These are phyloP conservation scores for Lipomyces spencermartinsiae DNA, from an alignment of 805 yeast species.

Conservation along the genomic window DNA sequence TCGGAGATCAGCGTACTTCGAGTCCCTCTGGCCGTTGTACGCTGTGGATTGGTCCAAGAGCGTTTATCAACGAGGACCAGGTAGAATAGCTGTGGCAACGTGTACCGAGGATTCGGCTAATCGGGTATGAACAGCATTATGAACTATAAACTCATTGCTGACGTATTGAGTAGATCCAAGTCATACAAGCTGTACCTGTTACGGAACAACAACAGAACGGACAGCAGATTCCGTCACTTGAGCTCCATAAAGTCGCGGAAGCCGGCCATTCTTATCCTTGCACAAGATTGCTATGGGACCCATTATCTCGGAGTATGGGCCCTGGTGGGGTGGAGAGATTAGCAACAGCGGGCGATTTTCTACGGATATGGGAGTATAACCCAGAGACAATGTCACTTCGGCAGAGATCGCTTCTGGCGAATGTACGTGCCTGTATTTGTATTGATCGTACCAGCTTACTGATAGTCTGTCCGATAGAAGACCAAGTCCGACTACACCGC, in stretches of 20 bases:
- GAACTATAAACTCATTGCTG: neutral
- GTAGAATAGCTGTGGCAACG: conserved; percentile 71
- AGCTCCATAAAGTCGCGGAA: conserved; percentile 59
- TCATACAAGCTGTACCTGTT: conserved; percentile 40
- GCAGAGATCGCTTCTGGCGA: conserved; percentile 52
- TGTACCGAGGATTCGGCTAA: conserved; percentile 80
- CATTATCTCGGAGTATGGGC: conserved; percentile 43
- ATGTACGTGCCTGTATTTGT: conserved; percentile 13
- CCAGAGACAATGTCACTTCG: conserved; percentile 45
- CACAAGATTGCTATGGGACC: conserved; percentile 78
- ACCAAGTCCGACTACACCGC: conserved; percentile 61
- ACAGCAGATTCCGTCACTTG: conserved; percentile 42
- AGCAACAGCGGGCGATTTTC: conserved; percentile 74
- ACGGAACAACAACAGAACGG: conserved; percentile 40
- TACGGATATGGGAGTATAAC: conserved; percentile 66
- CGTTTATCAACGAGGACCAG: conserved; percentile 47
- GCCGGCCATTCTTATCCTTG: conserved; percentile 67
- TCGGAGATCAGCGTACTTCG: conserved; percentile 51
- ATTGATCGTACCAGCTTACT: neutral
- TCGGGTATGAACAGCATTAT: conserved; percentile 48
- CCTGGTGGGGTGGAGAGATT: conserved; percentile 52
- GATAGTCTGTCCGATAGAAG: conserved; percentile 31
- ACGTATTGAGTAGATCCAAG: conserved; percentile 34
- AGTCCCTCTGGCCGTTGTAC: conserved; percentile 58
- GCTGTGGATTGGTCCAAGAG: conserved; percentile 59